A percentile compares a stretch with the other conserved stretches of the same genome.
phyloP scores from a whole-genome alignment of 306 rosid genomes.

The Lablab purpureus region DNA sequence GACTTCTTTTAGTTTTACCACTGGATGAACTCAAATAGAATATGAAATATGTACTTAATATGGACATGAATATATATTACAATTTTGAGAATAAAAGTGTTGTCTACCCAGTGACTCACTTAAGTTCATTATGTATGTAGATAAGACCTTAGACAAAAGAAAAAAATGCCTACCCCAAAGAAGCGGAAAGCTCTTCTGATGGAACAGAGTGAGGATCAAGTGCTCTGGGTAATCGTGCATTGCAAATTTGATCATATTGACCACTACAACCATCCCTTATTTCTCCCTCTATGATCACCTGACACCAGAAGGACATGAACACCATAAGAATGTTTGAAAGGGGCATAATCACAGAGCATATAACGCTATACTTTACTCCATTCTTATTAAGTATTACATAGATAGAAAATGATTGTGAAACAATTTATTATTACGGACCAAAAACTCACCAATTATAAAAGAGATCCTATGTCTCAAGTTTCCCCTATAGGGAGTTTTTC shows the following conservation, averaged over 20 bases:
- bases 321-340: not conserved
- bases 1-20: not conserved
- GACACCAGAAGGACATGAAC: constrained; percentile 43
- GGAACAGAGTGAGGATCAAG: constrained; percentile 96
- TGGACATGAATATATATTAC: not conserved
- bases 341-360: constrained; percentile 13
- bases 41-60: constrained; percentile 26
- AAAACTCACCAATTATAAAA: constrained; percentile 36
- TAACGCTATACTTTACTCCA: constrained; percentile 12
- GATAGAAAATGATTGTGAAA: not conserved
- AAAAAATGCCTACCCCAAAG: constrained; percentile 74
- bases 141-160: constrained; percentile 28
- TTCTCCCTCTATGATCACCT: constrained; percentile 75
- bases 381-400: not conserved
- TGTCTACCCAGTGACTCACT: constrained; percentile 12
- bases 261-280: constrained; percentile 65
- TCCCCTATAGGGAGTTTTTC: not conserved
- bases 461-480: constrained; percentile 19
- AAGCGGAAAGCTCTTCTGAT: constrained; percentile 91
- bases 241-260: constrained; percentile 89
- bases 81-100: constrained; percentile 37
- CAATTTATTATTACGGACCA: not conserved
- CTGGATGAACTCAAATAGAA: constrained; percentile 29
- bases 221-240: constrained; percentile 88
- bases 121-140: constrained; percentile 6